These are phyloP conservation scores for Trichocladium antarcticum DNA, from an alignment of 495 filamentous ascomycete species.

Conservation along the genomic window DNA sequence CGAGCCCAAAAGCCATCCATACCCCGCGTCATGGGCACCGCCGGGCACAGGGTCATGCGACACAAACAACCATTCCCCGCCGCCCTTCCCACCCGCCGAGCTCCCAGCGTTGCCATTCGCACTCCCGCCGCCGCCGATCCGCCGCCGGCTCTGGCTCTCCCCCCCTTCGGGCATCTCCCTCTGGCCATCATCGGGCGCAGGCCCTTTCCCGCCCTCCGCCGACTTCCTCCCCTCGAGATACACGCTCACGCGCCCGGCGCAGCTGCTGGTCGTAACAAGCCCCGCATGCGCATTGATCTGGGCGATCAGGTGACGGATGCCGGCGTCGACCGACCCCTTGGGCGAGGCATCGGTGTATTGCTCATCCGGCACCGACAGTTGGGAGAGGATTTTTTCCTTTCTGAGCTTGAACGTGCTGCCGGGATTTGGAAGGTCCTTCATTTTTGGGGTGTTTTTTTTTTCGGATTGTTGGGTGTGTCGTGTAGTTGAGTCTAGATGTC, in stretches of 20 bases:
- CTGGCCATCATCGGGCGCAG: not conserved
- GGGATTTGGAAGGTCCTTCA: conserved; percentile 18
- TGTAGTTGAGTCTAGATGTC: too few relatives aligned
- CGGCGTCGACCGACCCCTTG: conserved; percentile 72
- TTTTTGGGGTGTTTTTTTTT: too few relatives aligned
- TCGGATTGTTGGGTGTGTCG: not conserved
- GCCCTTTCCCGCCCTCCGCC: not conserved
- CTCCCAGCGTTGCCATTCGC: conserved; percentile 8
- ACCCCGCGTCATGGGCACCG: conserved; percentile 27
- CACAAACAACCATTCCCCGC: conserved; percentile 74
- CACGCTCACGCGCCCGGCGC: conserved; percentile 71
- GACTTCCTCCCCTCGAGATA: conserved; percentile 65
- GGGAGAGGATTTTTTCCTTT: conserved; percentile 54
- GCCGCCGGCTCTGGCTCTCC: not conserved
- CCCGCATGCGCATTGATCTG: conserved; percentile 62
- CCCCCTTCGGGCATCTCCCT: not conserved
- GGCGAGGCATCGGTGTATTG: conserved; percentile 70
- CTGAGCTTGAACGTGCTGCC: conserved; percentile 41
- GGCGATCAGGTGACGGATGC: conserved; percentile 60
- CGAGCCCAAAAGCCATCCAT: conserved; percentile 11
- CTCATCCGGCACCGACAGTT: conserved; percentile 49
- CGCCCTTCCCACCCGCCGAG: conserved; percentile 63
- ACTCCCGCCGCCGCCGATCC: not conserved
- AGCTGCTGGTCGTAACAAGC: conserved; percentile 84
- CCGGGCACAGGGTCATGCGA: conserved; percentile 61